Base-by-base conservation (phyloP, 2,329 filamentous ascomycete genomes). In the Hymenoscyphus salicellus region DNA sequence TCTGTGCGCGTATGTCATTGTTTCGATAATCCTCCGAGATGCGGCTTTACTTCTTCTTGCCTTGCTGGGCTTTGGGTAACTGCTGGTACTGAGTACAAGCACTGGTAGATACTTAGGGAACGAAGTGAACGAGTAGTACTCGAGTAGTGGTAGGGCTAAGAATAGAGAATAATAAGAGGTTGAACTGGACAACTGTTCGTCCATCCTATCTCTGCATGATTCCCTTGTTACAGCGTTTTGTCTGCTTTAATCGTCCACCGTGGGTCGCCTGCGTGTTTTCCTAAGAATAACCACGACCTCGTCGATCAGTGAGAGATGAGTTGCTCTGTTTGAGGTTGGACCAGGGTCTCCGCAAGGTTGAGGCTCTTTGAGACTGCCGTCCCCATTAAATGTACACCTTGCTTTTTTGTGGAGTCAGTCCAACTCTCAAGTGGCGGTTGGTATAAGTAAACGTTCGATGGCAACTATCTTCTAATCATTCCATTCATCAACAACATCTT, bases 261-360 rank as follows among this genome's bases (percentile, higher is more conserved):
- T 52, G 46, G 46, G 11, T 52, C 20, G 46, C 46, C 23, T 52
- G 46, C 20, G 46, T 52, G 46, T 52, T 52, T 26, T 5, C 46
- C 46, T 26, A 60, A 66, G 58, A 69, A 69, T 71, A 68, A 49
- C 28, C 23, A 57, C 28, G 43, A 30, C 52, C 41, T 41, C 30
- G 60, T n/a, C 46, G 20, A 33, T 58, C 58, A 38, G 36, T 60
- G 58, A 60, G 58, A 49, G 23, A 26, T 5, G 23, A 23, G 52
- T 49, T 43, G 32, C 52, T 23, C 26, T 36, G 68, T 69, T 71
- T 68, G 66, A 66, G 63, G 64, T 63, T 38, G 26, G 43, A 46
- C 62, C 30, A 55, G 61, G 62, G 43, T 52, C 43, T 33, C 49
- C 14, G 56, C 32, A 46, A 65, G 55, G 63, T 58, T 38, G 32